Conservation (phyloP, 2,329 filamentous ascomycete species). For the Grosmannia clavigera region DNA sequence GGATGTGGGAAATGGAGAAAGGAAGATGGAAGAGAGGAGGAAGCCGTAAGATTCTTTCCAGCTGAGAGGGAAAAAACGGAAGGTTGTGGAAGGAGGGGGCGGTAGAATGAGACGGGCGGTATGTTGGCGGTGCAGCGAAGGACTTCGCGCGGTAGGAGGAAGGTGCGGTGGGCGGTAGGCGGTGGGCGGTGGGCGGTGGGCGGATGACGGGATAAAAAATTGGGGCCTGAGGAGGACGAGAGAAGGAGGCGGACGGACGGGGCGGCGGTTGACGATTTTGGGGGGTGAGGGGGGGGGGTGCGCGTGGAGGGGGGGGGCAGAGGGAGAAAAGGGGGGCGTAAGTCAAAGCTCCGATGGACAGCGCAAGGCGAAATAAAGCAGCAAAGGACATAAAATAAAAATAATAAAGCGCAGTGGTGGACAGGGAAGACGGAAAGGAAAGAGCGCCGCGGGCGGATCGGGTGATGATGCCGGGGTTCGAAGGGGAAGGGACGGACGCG, state of each 20-base stretch:
- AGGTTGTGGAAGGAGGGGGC: not conserved
- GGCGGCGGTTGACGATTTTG: slow-evolving; percentile 6
- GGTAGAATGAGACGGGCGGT: not conserved
- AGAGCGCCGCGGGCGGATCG: slow-evolving; percentile 14
- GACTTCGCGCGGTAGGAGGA: slow-evolving; percentile 4
- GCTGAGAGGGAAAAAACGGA: not conserved
- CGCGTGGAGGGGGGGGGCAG: not conserved
- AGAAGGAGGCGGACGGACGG: slow-evolving; percentile 7
- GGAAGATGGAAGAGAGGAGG: not conserved
- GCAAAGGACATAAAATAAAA: not conserved
- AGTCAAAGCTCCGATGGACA: not conserved
- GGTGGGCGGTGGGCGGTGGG: slow-evolving; percentile 12
- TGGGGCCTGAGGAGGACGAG: slow-evolving; percentile 1
- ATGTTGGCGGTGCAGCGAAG: slow-evolving; percentile 2
- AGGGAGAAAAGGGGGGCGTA: not conserved
- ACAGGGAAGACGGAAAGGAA: slow-evolving; percentile 1
- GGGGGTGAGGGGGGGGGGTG: not conserved
- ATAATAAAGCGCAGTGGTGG: not conserved
- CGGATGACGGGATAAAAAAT: slow-evolving; percentile 12
- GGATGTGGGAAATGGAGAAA: not conserved
- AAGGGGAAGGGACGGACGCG: slow-evolving; percentile 10
- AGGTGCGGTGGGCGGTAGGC: slow-evolving; percentile 10
- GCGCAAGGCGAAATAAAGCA: slow-evolving; percentile 1
- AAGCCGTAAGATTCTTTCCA: not conserved
- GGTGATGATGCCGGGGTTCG: slow-evolving; percentile 15